Evolutionary conservation across 2,329 filamentous ascomycete genomes (phyloP).

Genomic region (Metarhizium brunneum): DNA sequence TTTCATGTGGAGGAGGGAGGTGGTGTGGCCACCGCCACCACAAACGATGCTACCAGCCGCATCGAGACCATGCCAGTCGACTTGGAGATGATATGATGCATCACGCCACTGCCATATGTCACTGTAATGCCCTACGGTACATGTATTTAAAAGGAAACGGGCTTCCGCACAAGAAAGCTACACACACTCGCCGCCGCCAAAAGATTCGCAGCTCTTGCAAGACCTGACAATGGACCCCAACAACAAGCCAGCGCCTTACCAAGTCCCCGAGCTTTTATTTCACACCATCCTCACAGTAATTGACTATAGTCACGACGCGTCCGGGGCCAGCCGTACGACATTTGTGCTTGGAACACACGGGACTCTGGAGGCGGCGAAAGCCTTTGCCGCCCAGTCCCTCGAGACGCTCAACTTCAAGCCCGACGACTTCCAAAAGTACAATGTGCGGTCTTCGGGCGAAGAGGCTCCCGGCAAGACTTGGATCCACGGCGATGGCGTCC

Average conservation of each 20-base stretch:
- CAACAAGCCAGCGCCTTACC: neutral
- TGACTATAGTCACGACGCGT: constrained; percentile 16
- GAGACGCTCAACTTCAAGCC: constrained; percentile 23
- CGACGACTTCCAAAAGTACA: constrained; percentile 27
- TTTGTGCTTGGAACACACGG: constrained; percentile 30
- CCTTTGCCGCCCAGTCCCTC: constrained; percentile 22
- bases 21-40: neutral
- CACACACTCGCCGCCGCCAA: neutral
- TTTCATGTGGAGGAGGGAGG: neutral
- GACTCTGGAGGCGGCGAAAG: constrained; percentile 25
- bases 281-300: constrained; percentile 27
- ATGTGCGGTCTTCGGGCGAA: constrained; percentile 8
- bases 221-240: neutral
- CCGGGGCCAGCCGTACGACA: constrained; percentile 17
- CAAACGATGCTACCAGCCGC: neutral
- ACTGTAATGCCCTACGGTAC: neutral
- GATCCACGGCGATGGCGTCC: constrained; percentile 27
- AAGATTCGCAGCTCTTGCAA: neutral
- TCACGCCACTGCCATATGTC: neutral
- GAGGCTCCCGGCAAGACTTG: constrained; percentile 15
- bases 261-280: constrained; percentile 22
- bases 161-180: neutral
- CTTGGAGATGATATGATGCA: neutral
- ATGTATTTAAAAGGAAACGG: neutral
- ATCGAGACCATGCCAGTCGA: neutral